Evolutionary conservation across 148 eudicot genomes (phyloP).

Genomic region (Spergularia bocconei): DNA sequence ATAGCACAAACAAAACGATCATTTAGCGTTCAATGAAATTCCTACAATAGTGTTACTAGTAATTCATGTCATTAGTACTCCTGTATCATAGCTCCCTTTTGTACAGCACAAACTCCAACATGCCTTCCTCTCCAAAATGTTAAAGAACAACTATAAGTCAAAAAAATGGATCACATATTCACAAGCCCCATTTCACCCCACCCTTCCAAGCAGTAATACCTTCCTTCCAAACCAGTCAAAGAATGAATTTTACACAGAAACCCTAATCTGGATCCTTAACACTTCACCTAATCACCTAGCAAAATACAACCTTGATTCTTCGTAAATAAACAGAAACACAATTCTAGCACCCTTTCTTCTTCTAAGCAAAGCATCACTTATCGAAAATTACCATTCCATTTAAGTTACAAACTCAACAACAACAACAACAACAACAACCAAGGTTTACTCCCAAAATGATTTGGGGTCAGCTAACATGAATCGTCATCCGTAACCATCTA

Average conservation of each 20-base stretch:
- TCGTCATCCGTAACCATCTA: no score
- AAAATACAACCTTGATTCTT: not conserved
- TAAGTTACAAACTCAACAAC: no score
- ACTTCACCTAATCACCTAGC: not conserved
- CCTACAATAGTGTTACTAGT: no score
- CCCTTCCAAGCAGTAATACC: conserved; percentile 11
- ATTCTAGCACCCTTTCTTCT: not conserved
- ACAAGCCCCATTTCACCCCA: conserved; percentile 4
- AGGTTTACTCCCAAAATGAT: no score
- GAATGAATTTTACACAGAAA: not conserved
- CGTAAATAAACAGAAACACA: not conserved
- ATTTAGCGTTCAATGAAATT: no score
- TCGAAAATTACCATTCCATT: not conserved
- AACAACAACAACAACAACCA: no score
- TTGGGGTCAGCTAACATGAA: no score
- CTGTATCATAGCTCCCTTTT: not conserved
- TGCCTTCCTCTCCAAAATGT: not conserved
- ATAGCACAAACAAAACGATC: not conserved
- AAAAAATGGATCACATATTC: not conserved
- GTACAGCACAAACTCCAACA: not conserved
- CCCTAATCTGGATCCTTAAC: not conserved
- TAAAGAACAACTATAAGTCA: not conserved
- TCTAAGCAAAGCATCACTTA: not conserved
- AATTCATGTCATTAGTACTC: not conserved
- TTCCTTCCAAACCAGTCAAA: not conserved